Base-by-base conservation (phyloP, 2,329 filamentous ascomycete species). In the Mollisiaceae sp. region DNA sequence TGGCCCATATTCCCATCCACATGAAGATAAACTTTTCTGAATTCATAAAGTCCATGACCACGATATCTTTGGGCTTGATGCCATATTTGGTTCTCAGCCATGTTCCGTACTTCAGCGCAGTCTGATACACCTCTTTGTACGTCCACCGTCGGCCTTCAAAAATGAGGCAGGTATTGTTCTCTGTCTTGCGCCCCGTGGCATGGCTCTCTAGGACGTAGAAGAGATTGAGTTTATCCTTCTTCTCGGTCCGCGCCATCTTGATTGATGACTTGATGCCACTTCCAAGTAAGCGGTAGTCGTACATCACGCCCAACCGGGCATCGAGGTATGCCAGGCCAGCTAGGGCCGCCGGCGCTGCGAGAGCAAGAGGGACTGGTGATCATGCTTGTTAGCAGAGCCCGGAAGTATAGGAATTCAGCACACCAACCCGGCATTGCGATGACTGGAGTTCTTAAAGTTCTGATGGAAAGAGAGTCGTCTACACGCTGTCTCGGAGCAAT, bases 311-410 rank as follows among this genome's bases (percentile, higher is more conserved):
- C 65, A 83, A 84, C 75, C 86, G 88, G 50, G 91, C 93, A 75
- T 95, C 92, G 71, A 94, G 77, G 76, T 96, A 97, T 38, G 91
- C 90, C n/a, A 90, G 80, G 4, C 85, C 83, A 4, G 91, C 90
- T 36, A 85, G 83, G 54, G 86, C 84, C 18, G 89, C 89, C 20
- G 90, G 87, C 35, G 84, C 80, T 8, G 86, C 81, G 58, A 87
- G 67, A 24, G 80, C 77, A 24, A 88, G 77, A 54, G 86, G 84
- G 50, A 86, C 83, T 86, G 43, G 8, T 27, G 24, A 24, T 41
- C 56, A 64, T 32, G 6, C 27, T 38, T 63, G 43, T 65, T 38
- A 62, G 50, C 55, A 47, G 15, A n/a, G 9, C 8, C 15, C n/a
- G 38, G 22, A 62, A 45, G 2, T 14, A 32, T 1, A 36, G 18